A percentile compares a stretch with the other conserved stretches of the same genome.
Conservation (phyloP, 768 basidiomycete species). For the Tylopilus cervinicoccineus region DNA sequence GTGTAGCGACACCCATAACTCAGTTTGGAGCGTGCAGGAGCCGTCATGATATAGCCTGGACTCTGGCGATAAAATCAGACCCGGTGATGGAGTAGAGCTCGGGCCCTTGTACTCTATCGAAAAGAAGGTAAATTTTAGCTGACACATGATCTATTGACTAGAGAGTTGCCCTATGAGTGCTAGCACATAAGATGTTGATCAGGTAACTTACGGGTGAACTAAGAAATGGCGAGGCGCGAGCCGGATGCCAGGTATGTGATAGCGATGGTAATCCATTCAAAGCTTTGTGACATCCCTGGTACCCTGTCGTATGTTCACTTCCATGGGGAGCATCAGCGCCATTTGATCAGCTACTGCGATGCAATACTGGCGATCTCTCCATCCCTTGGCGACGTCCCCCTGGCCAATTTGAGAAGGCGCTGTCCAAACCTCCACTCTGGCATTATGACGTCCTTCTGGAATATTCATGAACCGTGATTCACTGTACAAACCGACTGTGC, state of each 20-base stretch:
- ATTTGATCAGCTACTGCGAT: conserved; percentile 60
- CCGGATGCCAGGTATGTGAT: not conserved
- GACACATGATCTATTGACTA: not conserved
- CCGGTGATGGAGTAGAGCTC: not conserved
- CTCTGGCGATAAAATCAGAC: not conserved
- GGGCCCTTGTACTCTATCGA: not conserved
- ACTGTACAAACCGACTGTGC: conserved; percentile 57
- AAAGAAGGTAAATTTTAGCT: not conserved
- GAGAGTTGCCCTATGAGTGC: not conserved
- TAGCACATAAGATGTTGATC: not conserved
- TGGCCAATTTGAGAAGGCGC: conserved; percentile 54
- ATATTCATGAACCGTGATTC: conserved; percentile 48
- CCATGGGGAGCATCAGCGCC: conserved; percentile 42
- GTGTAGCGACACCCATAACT: not conserved
- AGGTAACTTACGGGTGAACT: not conserved
- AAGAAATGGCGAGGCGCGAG: not conserved
- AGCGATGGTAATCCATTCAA: conserved; percentile 5
- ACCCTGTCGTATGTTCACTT: conserved; percentile 25
- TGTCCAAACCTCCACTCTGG: conserved; percentile 61
- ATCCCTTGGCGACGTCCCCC: conserved; percentile 39
- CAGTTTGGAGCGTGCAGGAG: not conserved
- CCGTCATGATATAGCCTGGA: conserved; percentile 6
- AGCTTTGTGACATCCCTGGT: conserved; percentile 19
- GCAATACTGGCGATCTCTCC: conserved; percentile 64
- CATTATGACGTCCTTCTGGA: conserved; percentile 55